Conservation (phyloP, 768 basidiomycete genomes). For the Kwoniella heveanensis region DNA sequence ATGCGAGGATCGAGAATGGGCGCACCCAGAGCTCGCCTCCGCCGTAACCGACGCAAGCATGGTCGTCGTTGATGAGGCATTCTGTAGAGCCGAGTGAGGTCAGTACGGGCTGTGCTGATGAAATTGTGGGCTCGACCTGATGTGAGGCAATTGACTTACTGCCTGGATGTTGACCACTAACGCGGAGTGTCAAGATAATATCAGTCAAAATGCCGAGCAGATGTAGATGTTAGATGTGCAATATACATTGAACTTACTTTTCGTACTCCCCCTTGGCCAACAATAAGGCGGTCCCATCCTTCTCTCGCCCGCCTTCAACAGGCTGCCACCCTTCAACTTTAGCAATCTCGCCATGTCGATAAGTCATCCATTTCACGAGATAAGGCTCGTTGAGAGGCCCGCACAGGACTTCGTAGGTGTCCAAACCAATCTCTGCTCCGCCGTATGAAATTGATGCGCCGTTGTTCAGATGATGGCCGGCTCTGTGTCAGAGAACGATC, state of each 20-base stretch:
- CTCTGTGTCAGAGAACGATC: slow-evolving; percentile 7
- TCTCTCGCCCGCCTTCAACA: slow-evolving; percentile 52
- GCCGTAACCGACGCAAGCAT: slow-evolving; percentile 54
- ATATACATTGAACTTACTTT: slow-evolving; percentile 30
- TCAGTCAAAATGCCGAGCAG: too few relatives aligned
- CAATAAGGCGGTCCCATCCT: slow-evolving; percentile 39
- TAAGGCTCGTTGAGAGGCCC: slow-evolving; percentile 41
- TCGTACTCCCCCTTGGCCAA: slow-evolving; percentile 51
- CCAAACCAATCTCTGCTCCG: slow-evolving; percentile 43
- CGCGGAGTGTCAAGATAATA: too few relatives aligned
- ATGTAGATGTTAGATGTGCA: too few relatives aligned
- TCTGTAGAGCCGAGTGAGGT: too few relatives aligned
- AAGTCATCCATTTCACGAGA: slow-evolving; percentile 49
- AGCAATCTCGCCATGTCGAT: slow-evolving; percentile 39
- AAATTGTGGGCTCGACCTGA: too few relatives aligned
- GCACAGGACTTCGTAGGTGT: slow-evolving; percentile 51
- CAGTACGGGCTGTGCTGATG: too few relatives aligned
- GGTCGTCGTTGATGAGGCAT: slow-evolving; percentile 51
- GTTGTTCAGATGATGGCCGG: slow-evolving; percentile 35
- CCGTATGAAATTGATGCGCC: slow-evolving; percentile 50
- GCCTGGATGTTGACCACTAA: slow-evolving; percentile 49
- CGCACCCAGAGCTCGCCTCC: slow-evolving; percentile 55
- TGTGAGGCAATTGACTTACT: slow-evolving; percentile 27
- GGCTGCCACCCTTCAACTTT: slow-evolving; percentile 45
- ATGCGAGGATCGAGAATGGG: slow-evolving; percentile 50